Evolutionary conservation across 2,329 filamentous ascomycete genomes (phyloP).

Genomic region (Alternaria brassicicola): DNA sequence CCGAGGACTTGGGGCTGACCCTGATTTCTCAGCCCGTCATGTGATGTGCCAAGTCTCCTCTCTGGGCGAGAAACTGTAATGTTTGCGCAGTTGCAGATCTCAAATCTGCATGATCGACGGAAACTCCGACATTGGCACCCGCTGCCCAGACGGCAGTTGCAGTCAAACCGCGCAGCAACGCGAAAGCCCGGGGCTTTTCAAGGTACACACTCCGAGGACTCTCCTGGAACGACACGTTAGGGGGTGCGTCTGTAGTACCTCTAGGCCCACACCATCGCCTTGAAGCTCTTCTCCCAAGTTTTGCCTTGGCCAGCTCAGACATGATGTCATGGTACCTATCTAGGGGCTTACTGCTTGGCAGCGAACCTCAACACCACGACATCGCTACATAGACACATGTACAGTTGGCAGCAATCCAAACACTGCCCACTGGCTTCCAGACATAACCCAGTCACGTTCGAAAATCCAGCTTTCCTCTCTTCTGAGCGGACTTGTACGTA

Average conservation of each 20-base stretch:
- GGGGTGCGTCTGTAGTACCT: neutral
- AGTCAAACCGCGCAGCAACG: neutral
- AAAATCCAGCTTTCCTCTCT: neutral
- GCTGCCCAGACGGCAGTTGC: neutral
- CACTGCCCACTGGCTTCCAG: fast-evolving
- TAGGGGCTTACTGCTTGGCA: neutral
- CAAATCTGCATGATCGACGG: neutral
- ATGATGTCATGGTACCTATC: neutral
- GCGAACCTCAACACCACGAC: neutral
- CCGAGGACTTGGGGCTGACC: neutral
- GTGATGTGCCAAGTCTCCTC: slow-evolving; percentile 3
- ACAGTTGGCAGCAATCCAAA: neutral
- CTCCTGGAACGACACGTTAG: neutral
- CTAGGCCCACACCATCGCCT: neutral
- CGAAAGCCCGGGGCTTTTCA: neutral
- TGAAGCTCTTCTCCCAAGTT: neutral
- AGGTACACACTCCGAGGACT: neutral
- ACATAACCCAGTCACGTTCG: neutral
- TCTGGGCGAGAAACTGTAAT: neutral
- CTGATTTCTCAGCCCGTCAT: slow-evolving; percentile 7
- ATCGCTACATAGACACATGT: neutral
- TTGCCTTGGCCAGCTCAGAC: neutral
- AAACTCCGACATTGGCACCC: neutral
- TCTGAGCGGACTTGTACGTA: neutral
- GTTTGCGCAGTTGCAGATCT: neutral